Evolutionary conservation across 2,329 filamentous ascomycete species (phyloP).

Genomic region (Apiospora arundinis): DNA sequence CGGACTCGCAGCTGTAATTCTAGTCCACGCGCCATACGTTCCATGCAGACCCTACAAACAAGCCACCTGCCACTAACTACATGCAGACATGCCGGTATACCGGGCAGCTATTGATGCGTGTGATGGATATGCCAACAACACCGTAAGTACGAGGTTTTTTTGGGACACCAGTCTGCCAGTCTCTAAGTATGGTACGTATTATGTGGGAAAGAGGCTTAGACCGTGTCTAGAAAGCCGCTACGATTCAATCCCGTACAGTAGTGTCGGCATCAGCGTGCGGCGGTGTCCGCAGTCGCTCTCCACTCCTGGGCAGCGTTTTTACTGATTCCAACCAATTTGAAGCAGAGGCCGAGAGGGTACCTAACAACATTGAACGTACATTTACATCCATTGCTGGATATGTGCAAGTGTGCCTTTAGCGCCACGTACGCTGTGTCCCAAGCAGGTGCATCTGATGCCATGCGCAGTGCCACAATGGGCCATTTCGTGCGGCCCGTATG

Average conservation of each 20-base stretch:
- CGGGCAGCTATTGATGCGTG: neutral
- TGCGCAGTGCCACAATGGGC: conserved; percentile 16
- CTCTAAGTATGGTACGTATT: neutral
- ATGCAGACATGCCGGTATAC: neutral
- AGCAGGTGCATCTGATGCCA: conserved; percentile 15
- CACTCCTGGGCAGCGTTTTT: conserved; percentile 7
- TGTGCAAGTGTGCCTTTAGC: neutral
- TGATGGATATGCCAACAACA: neutral
- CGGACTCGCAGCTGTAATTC: neutral
- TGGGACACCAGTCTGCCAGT: conserved; percentile 4
- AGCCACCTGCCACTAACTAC: neutral
- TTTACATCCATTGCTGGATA: neutral
- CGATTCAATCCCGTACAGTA: conserved; percentile 4
- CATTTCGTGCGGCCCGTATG: conserved; percentile 16
- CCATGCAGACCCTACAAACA: neutral
- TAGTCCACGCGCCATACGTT: neutral
- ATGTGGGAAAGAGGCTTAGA: conserved; percentile 11
- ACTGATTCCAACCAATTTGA: neutral
- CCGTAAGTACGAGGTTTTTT: conserved; percentile 1
- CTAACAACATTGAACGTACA: neutral
- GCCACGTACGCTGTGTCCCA: conserved; percentile 15
- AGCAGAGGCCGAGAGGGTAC: neutral
- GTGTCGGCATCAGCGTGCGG: conserved; percentile 11
- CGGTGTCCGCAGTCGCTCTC: conserved; percentile 9
- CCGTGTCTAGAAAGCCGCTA: neutral